Evolutionary conservation across 352 stramenopile species (phyloP), one percentile per base, ranked within the genome.

Genomic region (Phytopythium kandeliae): DNA sequence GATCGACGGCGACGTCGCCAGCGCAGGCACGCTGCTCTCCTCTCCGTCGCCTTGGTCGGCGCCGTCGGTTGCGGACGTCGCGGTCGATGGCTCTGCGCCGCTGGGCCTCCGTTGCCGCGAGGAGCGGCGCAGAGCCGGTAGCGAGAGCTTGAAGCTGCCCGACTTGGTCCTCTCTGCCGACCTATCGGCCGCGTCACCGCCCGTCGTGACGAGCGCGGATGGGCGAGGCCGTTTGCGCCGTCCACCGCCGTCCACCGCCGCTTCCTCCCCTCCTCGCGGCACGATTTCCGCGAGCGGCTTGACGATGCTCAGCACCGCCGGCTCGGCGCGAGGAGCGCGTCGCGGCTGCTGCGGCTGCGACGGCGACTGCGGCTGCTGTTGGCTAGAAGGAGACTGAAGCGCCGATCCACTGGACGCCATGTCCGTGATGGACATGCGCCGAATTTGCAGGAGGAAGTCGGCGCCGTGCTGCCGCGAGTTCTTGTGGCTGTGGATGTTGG

Each of bases 401-500:
- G 19, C 7, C 2, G 22, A 19, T 3, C 9, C 25, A 8, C 49
- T 59, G 40, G 17, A 46, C 24, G 61, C 62, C 41, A 74, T 62
- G 33, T 78, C 78, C 52, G 74, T 65, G 49, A 55, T 61, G 0
- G 65, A 60, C 59, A 92, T 73, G 11, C 80, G 74, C 43, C 89
- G 78, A 0, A 72, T 87, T 54, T 86, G 76, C 52, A 79, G 62
- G 16, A 89, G 73, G 56, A 92, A 89, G 21, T 75, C 65, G 42
- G 52, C 55, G 19, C 70, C 80, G 41, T 89, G 71, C 53, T 92
- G 83, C 22, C 70, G 62, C 17, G 69, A 84, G 67, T 88, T 92
- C 63, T 92, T 92, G 62, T 89, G 76, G 31, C 74, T 77, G 40
- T 73, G 65, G 49, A 92, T 87, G 19, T 75, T 63, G 9, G 80